Evolutionary conservation across 2,329 filamentous ascomycete genomes (phyloP).

Genomic region (Diaporthe destruens): DNA sequence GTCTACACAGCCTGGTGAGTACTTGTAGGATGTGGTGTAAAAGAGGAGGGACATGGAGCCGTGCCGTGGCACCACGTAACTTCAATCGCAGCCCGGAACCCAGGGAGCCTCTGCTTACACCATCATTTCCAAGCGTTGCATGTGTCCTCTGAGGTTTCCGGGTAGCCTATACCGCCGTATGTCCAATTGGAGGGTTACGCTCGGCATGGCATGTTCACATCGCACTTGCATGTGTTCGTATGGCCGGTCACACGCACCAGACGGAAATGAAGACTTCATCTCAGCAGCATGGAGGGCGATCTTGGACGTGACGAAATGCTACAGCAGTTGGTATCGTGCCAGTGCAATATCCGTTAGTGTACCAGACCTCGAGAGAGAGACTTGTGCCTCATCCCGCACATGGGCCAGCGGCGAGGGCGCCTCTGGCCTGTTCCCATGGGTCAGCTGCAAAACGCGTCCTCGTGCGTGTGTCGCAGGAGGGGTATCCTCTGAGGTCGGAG

Average conservation of each 20-base stretch:
- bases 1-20: background rate
- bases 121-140: background rate
- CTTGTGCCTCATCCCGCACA: background rate
- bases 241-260: background rate
- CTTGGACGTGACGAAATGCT: background rate
- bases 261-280: background rate
- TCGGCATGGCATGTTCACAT: background rate
- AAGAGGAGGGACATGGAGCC: background rate
- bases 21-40: background rate
- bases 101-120: background rate
- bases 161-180: background rate
- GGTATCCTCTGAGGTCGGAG: slow-evolving; percentile 12
- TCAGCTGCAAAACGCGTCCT: slow-evolving; percentile 13
- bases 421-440: too few relatives aligned
- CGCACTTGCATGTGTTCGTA: background rate
- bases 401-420: background rate
- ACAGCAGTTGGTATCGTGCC: background rate
- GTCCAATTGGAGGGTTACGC: too few relatives aligned
- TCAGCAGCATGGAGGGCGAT: background rate
- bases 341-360: background rate
- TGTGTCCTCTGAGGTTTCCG: background rate
- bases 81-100: background rate
- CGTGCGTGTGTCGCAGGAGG: slow-evolving; percentile 19
- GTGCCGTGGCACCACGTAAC: too few relatives aligned
- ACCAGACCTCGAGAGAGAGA: background rate